Evolutionary conservation across 345 rosid genomes (phyloP).

Genomic region (Arabidopsis suecica): DNA sequence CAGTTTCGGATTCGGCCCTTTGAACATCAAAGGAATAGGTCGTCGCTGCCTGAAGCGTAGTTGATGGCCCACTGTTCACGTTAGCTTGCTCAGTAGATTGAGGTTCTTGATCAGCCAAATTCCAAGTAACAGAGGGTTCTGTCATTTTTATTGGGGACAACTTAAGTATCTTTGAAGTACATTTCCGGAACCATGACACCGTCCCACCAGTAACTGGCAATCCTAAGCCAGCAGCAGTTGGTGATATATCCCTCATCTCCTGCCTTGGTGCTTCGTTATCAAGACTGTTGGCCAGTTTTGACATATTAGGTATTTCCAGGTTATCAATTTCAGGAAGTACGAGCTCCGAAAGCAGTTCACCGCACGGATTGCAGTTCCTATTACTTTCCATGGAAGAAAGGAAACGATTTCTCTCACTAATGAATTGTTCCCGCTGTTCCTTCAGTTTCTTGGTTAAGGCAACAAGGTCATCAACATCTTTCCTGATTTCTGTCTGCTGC

Average conservation of each 20-base stretch:
- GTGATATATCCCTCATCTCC: conserved; percentile 39
- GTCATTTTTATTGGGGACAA: conserved; percentile 70
- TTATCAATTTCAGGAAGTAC: conserved; percentile 78
- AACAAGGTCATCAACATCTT: conserved; percentile 85
- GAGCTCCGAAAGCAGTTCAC: conserved; percentile 72
- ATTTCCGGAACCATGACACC: conserved; percentile 78
- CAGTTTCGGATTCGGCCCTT: conserved; percentile 52
- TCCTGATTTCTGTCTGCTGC: conserved; percentile 79
- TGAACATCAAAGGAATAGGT: conserved; percentile 54
- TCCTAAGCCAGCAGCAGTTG: conserved; percentile 44
- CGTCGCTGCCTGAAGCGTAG: conserved; percentile 51
- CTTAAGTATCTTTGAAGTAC: conserved; percentile 79
- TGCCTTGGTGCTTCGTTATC: conserved; percentile 41
- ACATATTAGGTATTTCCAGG: conserved; percentile 51
- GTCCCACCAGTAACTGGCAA: conserved; percentile 65
- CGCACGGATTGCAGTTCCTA: conserved; percentile 71
- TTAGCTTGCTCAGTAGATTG: conserved; percentile 45
- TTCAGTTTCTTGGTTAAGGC: conserved; percentile 75
- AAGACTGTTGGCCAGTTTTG: conserved; percentile 50
- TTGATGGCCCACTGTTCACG: conserved; percentile 50
- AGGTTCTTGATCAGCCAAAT: conserved; percentile 44
- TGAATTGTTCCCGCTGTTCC: conserved; percentile 79
- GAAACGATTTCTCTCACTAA: conserved; percentile 81
- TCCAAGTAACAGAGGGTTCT: conserved; percentile 50
- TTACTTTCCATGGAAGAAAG: conserved; percentile 73